These are phyloP conservation scores for Fragaria iinumae DNA, from an alignment of 306 rosid genomes.

Conservation along the genomic window DNA sequence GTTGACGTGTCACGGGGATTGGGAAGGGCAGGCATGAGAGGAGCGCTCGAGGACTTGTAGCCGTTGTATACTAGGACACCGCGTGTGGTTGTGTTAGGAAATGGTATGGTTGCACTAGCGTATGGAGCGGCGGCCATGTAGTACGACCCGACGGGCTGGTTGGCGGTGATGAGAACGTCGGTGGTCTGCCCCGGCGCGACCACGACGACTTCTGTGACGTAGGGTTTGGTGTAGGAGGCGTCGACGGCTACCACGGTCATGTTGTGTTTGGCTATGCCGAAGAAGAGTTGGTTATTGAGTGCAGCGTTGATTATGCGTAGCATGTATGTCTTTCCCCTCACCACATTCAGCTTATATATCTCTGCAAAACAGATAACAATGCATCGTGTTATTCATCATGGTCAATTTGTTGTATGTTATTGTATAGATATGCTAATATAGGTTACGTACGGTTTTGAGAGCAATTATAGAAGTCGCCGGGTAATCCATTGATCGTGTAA, in stretches of 20 bases:
- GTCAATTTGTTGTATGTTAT: not conserved
- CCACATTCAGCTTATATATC: conserved; percentile 37
- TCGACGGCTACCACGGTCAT: conserved; percentile 64
- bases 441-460: conserved; percentile 38
- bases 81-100: conserved; percentile 31
- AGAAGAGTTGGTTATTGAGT: conserved; percentile 64
- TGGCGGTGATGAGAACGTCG: conserved; percentile 46
- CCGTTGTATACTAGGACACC: conserved; percentile 42
- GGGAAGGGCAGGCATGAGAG: conserved; percentile 45
- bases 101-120: fast-evolving
- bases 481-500: conserved; percentile 62
- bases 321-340: conserved; percentile 49
- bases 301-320: conserved; percentile 59
- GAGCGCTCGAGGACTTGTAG: conserved; percentile 16
- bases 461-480: conserved; percentile 56
- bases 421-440: not conserved
- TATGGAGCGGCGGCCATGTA: conserved; percentile 62
- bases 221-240: conserved; percentile 49
- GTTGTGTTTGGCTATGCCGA: conserved; percentile 57
- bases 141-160: conserved; percentile 44
- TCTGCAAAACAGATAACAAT: conserved; percentile 14
- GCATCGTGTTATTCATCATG: not conserved
- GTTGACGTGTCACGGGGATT: conserved; percentile 35
- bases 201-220: conserved; percentile 42
- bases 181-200: conserved; percentile 58